Conservation (phyloP, 1,284 basidiomycete species). For the Austroboletus novae-zelandiae region DNA sequence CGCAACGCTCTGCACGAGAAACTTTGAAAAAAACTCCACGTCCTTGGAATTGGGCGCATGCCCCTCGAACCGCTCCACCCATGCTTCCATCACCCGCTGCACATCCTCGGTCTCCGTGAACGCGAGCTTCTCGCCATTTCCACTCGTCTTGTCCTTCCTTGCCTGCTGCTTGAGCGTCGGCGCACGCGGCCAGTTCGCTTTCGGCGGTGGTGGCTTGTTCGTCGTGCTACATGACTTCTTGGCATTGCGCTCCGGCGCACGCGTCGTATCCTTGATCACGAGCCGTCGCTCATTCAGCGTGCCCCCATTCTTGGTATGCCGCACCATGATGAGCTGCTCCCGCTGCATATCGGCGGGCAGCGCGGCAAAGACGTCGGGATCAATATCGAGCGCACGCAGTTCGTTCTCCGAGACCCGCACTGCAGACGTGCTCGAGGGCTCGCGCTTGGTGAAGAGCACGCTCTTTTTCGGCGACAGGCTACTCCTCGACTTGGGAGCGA, state of each 20-base stretch:
- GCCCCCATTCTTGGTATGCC: constrained; percentile 48
- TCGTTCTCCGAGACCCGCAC: constrained; percentile 44
- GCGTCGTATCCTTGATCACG: constrained; percentile 48
- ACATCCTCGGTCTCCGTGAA: constrained; percentile 67
- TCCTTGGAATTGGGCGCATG: constrained; percentile 67
- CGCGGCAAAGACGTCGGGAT: constrained; percentile 63
- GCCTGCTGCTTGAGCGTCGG: constrained; percentile 55
- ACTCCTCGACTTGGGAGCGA: constrained; percentile 51
- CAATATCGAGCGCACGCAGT: constrained; percentile 63
- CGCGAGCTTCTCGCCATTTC: constrained; percentile 49
- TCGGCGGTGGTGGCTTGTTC: constrained; percentile 45
- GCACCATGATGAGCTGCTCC: constrained; percentile 64
- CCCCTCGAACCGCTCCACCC: constrained; percentile 64
- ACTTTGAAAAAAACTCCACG: constrained; percentile 68
- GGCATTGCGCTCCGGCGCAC: constrained; percentile 7
- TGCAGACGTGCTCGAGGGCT: constrained; percentile 20
- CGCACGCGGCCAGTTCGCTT: constrained; percentile 45
- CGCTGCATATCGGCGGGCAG: constrained; percentile 68
- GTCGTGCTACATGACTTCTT: constrained; percentile 16
- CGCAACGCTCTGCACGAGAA: constrained; percentile 64
- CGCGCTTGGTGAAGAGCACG: constrained; percentile 35
- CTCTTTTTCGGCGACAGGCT: constrained; percentile 46
- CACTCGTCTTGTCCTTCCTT: constrained; percentile 23
- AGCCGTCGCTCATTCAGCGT: constrained; percentile 39
- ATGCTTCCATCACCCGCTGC: constrained; percentile 63